Conservation (phyloP, 2,329 filamentous ascomycete genomes). For the Paecilomyces sp. region DNA sequence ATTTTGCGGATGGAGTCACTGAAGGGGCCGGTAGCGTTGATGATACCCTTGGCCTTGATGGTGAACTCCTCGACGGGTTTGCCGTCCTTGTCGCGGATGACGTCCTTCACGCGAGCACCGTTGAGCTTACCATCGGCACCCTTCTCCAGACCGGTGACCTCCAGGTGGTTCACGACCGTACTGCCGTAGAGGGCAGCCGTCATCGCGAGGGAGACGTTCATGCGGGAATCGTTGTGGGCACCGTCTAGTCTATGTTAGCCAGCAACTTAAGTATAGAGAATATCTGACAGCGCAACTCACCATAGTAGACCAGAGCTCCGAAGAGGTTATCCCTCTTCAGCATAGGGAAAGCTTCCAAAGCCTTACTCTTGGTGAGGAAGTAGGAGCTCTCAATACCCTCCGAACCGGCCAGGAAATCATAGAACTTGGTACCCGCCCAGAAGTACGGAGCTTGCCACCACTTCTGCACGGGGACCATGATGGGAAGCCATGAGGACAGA, state of each 20-base stretch:
- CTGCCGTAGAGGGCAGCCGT: conserved; percentile 81
- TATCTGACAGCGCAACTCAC: conserved; percentile 25
- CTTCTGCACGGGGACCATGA: conserved; percentile 73
- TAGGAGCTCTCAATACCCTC: conserved; percentile 87
- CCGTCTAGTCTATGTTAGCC: conserved; percentile 51
- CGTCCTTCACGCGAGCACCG: conserved; percentile 66
- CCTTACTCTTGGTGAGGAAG: conserved; percentile 79
- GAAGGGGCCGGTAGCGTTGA: conserved; percentile 87
- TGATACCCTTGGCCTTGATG: conserved; percentile 70
- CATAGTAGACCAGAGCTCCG: conserved; percentile 81
- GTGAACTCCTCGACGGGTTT: conserved; percentile 56
- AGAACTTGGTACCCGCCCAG: conserved; percentile 67
- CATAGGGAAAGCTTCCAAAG: conserved; percentile 83
- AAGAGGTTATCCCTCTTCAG: conserved; percentile 70
- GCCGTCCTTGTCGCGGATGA: conserved; percentile 60
- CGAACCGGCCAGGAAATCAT: conserved; percentile 76
- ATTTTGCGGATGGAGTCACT: conserved; percentile 79
- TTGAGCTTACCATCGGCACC: conserved; percentile 65
- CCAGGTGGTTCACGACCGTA: conserved; percentile 75
- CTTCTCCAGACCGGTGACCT: conserved; percentile 71
- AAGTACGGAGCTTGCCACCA: conserved; percentile 79
- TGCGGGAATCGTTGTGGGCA: conserved; percentile 84
- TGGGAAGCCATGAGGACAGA: conserved; percentile 72
- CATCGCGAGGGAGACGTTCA: conserved; percentile 85
- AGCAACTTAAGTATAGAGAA: neutral